A percentile compares a stretch with the other conserved stretches of the same genome.
phyloP scores from a whole-genome alignment of 176 grass and related monocot genomes.

The Ensete glaucum region DNA sequence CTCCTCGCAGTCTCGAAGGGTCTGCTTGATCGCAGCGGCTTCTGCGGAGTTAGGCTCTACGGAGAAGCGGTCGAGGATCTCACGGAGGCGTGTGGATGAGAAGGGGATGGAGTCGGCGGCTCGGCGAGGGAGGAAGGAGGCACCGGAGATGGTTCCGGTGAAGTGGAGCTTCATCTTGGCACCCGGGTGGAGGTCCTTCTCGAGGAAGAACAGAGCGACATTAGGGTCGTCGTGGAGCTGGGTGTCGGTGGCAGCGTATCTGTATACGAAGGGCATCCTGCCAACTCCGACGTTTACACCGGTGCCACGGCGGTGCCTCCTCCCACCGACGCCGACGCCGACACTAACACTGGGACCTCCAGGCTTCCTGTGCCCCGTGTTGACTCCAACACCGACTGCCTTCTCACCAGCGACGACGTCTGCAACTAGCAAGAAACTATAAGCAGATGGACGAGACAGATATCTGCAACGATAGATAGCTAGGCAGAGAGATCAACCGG shows the following conservation, averaged over 20 bases:
- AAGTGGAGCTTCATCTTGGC: constrained; percentile 53
- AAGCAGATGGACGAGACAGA: not conserved
- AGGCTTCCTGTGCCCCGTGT: constrained; percentile 17
- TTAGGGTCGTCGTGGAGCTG: constrained; percentile 56
- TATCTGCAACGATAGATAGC: constrained; percentile 15
- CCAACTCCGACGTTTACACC: constrained; percentile 37
- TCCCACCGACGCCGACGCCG: not conserved
- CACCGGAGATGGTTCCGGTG: constrained; percentile 10
- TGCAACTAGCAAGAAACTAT: constrained; percentile 23
- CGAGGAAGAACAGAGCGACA: constrained; percentile 60
- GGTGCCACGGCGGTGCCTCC: constrained; percentile 1
- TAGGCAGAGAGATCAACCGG: constrained; percentile 17
- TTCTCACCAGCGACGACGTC: constrained; percentile 12
- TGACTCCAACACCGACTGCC: constrained; percentile 34
- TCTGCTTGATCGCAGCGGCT: constrained; percentile 43
- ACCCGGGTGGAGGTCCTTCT: constrained; percentile 50
- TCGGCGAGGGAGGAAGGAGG: constrained; percentile 38
- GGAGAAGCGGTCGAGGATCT: constrained; percentile 53
- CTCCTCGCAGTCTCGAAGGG: constrained; percentile 56
- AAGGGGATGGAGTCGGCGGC: constrained; percentile 62
- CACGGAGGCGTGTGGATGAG: constrained; percentile 46
- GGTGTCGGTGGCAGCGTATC: constrained; percentile 47
- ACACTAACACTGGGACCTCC: constrained; percentile 36
- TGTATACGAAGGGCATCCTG: constrained; percentile 16
- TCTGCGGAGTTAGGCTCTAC: constrained; percentile 44